These are phyloP conservation scores for Schizophyllum amplum DNA, from an alignment of 1,284 basidiomycete genomes.

Conservation along the genomic window DNA sequence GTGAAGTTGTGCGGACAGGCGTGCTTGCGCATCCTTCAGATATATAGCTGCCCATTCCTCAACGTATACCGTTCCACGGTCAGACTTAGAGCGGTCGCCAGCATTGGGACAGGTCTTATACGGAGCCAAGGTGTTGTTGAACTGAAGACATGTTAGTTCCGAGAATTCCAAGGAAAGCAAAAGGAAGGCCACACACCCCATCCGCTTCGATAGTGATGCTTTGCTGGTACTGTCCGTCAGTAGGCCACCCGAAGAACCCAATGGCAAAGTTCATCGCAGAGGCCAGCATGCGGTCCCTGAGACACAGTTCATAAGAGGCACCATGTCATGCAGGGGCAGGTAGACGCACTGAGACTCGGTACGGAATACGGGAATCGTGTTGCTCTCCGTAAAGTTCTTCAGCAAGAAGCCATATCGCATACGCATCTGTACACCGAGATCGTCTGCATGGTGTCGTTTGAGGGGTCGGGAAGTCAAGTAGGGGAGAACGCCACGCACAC, in stretches of 20 bases:
- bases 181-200: conserved; percentile 34
- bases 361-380: conserved; percentile 76
- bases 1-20: conserved; percentile 51
- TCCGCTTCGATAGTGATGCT: conserved; percentile 70
- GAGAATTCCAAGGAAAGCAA: neutral
- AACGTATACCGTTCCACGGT: conserved; percentile 51
- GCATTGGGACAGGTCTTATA: conserved; percentile 70
- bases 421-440: conserved; percentile 64
- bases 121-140: conserved; percentile 76
- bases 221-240: conserved; percentile 71
- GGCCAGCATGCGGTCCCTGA: conserved; percentile 72
- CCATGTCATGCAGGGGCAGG: neutral
- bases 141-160: conserved; percentile 26
- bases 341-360: conserved; percentile 73
- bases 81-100: conserved; percentile 34
- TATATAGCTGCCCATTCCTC: conserved; percentile 64
- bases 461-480: neutral
- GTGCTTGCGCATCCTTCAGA: conserved; percentile 53
- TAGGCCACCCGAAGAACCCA: conserved; percentile 82
- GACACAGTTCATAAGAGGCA: neutral
- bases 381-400: conserved; percentile 69
- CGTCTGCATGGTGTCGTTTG: conserved; percentile 31
- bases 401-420: conserved; percentile 78
- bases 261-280: conserved; percentile 81
- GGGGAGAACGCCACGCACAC: conserved; percentile 34